These are phyloP conservation scores for Parafenestella ontariensis DNA, from an alignment of 2,329 filamentous ascomycete genomes.

Conservation along the genomic window DNA sequence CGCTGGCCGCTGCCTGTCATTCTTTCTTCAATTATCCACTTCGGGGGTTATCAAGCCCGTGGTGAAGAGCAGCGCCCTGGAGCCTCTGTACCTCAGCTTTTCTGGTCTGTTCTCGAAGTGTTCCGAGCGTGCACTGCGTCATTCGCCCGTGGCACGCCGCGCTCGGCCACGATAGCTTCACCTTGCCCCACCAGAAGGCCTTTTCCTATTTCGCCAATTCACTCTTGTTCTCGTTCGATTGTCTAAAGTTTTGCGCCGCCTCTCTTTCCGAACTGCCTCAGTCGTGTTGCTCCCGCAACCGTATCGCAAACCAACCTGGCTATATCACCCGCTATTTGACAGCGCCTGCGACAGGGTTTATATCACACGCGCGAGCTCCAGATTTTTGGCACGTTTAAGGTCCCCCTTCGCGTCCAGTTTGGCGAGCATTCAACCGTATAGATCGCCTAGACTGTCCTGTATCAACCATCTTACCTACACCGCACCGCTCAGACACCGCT, in stretches of 20 bases:
- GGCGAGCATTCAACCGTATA: not conserved
- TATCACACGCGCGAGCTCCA: not conserved
- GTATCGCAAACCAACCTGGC: not conserved
- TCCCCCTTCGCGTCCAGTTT: not conserved
- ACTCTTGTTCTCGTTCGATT: constrained; percentile 1
- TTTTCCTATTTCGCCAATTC: not conserved
- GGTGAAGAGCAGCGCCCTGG: not conserved
- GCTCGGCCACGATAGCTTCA: constrained; percentile 21
- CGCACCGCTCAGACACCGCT: constrained; percentile 14
- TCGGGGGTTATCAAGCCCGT: not conserved
- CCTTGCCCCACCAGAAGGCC: constrained; percentile 6
- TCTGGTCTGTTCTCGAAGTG: constrained; percentile 1
- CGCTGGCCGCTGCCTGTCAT: constrained; percentile 9
- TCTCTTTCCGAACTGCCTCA: not conserved
- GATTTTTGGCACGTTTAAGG: not conserved
- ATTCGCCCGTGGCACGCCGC: constrained; percentile 16
- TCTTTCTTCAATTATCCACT: not conserved
- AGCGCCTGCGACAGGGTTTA: not conserved
- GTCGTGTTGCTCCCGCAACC: not conserved
- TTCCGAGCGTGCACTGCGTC: constrained; percentile 3
- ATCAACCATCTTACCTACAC: not conserved
- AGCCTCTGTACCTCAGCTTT: not conserved
- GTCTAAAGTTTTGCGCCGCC: not conserved
- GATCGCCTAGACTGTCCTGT: not conserved
- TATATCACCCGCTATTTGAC: not conserved